These are phyloP conservation scores for Thraustochytrium sp. DNA, from an alignment of 352 stramenopile species.

Conservation along the genomic window DNA sequence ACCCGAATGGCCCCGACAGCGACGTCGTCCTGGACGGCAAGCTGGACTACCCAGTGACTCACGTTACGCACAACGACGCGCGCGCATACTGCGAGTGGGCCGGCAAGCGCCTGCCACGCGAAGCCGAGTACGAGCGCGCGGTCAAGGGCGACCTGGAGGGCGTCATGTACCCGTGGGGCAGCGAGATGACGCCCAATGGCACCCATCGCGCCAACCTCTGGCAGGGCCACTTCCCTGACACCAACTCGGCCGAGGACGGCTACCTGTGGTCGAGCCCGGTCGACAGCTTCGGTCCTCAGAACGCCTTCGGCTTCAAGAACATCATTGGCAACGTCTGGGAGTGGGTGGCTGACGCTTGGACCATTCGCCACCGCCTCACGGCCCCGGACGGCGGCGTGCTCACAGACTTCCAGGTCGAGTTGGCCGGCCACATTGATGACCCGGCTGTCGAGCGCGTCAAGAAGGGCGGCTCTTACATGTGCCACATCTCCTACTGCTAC, in stretches of 20 bases:
- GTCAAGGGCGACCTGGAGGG: conserved; percentile 50
- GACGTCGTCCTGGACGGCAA: conserved; percentile 33
- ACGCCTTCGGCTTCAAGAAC: conserved; percentile 63
- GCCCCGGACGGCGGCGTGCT: neutral
- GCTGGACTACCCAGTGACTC: conserved; percentile 63
- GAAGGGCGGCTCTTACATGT: conserved; percentile 60
- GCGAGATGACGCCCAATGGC: conserved; percentile 52
- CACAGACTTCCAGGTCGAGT: neutral
- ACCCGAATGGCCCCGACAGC: conserved; percentile 52
- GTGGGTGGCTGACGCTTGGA: conserved; percentile 58
- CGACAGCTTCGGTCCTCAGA: conserved; percentile 60
- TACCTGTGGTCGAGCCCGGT: conserved; percentile 61
- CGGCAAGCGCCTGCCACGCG: conserved; percentile 60
- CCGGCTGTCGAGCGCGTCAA: conserved; percentile 51
- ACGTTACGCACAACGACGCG: conserved; percentile 64
- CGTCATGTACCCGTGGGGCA: conserved; percentile 59
- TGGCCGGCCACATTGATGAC: conserved; percentile 29
- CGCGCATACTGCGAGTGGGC: conserved; percentile 64
- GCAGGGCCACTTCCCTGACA: conserved; percentile 58
- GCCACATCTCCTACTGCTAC: conserved; percentile 59
- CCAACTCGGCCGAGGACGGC: conserved; percentile 62
- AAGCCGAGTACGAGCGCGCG: conserved; percentile 65
- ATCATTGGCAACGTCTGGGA: conserved; percentile 71
- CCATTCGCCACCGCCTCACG: conserved; percentile 18
- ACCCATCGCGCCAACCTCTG: conserved; percentile 56